Percentiles rank a stretch among this genome's conserved stretches.
Conservation (phyloP, 2,329 filamentous ascomycete species). For the Chalaropsis thielavioides region DNA sequence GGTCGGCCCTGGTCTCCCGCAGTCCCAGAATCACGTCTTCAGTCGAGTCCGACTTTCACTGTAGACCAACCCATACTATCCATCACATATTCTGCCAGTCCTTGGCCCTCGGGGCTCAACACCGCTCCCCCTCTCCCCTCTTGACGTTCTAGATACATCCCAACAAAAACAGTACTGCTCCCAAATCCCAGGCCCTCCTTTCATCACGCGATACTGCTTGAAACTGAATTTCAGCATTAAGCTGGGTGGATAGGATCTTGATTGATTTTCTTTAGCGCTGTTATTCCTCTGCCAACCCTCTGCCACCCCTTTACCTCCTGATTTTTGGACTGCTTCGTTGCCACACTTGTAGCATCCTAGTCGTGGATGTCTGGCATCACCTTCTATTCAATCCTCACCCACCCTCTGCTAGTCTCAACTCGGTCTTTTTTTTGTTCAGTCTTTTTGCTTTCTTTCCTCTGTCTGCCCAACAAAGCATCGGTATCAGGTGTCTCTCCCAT, state of each 20-base stretch:
- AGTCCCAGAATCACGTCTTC: background rate
- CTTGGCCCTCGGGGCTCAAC: background rate
- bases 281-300: too few species aligned
- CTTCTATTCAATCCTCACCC: background rate
- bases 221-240: background rate
- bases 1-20: background rate
- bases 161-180: background rate
- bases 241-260: too few species aligned
- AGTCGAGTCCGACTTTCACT: background rate
- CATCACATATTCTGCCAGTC: background rate
- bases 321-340: background rate
- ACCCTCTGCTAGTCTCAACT: background rate
- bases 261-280: too few species aligned
- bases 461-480: background rate
- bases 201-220: background rate
- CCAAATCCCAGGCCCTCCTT: background rate
- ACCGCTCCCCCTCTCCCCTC: background rate
- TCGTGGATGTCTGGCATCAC: background rate
- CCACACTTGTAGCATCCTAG: background rate
- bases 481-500: background rate
- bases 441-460: background rate
- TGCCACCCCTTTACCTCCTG: too few species aligned
- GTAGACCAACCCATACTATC: background rate
- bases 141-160: background rate
- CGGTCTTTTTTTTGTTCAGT: background rate